A percentile compares a stretch with the other conserved stretches of the same genome.
phyloP scores from a whole-genome alignment of 1,139 yeast genomes.

The Debaryomyces robertsiae region DNA sequence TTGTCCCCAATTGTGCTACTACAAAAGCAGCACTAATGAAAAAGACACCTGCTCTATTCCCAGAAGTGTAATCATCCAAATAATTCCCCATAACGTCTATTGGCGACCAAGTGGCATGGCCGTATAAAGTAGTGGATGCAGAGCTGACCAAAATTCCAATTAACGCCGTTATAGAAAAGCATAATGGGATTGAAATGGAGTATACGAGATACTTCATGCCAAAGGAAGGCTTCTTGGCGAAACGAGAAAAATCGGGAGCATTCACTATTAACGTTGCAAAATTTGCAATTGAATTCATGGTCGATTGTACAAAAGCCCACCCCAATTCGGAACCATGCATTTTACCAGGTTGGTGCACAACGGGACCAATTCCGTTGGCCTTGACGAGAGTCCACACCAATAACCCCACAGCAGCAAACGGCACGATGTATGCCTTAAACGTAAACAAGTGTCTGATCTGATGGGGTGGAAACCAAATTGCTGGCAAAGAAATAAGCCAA shows the following conservation, averaged over 20 bases:
- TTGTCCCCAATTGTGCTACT: constrained; percentile 88
- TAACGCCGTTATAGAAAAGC: constrained; percentile 78
- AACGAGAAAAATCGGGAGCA: constrained; percentile 89
- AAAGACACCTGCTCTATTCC: constrained; percentile 80
- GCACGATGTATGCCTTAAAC: constrained; percentile 72
- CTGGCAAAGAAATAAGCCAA: constrained; percentile 77
- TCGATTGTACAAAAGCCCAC: constrained; percentile 82
- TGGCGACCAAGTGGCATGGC: constrained; percentile 82
- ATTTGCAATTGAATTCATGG: constrained; percentile 80
- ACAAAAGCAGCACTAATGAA: constrained; percentile 77
- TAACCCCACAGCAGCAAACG: constrained; percentile 78
- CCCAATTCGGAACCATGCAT: constrained; percentile 63
- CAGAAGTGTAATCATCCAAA: constrained; percentile 58
- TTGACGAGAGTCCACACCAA: constrained; percentile 78
- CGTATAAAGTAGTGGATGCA: constrained; percentile 71
- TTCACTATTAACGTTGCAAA: constrained; percentile 86
- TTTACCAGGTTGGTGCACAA: constrained; percentile 52
- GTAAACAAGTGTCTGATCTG: constrained; percentile 80
- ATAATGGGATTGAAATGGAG: constrained; percentile 68
- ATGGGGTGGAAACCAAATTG: constrained; percentile 80
- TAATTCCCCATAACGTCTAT: constrained; percentile 71
- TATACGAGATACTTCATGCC: constrained; percentile 47
- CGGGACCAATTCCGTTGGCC: constrained; percentile 75
- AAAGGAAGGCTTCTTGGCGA: constrained; percentile 56
- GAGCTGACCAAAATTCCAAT: constrained; percentile 88